Base-by-base conservation (phyloP, 2,329 filamentous ascomycete species). In the Oidium heveae region DNA sequence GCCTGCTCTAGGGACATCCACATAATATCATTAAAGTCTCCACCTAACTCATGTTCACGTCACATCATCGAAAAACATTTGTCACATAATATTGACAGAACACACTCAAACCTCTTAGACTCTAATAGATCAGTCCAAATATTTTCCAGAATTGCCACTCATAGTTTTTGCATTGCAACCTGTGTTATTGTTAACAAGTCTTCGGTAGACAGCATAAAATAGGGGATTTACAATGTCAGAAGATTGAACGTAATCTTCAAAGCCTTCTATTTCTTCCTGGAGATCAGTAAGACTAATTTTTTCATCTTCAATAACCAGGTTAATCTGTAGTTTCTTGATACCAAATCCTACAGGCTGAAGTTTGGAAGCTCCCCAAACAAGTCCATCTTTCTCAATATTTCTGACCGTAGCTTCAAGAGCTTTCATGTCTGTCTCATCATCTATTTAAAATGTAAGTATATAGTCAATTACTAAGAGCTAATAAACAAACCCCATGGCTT, bases 301-400 rank as follows among this genome's bases (percentile, higher is more conserved):
- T 62, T 96, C 89, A 69, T 98, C 91, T 76, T 96, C 91, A 61
- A 96, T 74, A 64, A 96, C 87, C 63, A 96, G 72, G 82, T 86
- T 96, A 76, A 98, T 94, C 79, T 96, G 89, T 60, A 98, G 81
- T 80, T 96, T 96, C 78, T 85, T 91, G 76, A 98, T 93, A 76
- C 91, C 91, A 77, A 86, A 98, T 66, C 88, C 89, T 65, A 98
- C 82, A 61, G 88, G 70, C 54, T 94, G 82, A 61, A 94, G 75
- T 76, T 91, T 85, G 69, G 84, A 88, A 61, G 75, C 80, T 80
- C 89, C 89, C 91, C 91, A 98, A 60, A 93, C 81, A 59, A 98
- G 85, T 73, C 91, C 91, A 52, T 96, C 89, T 76, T 84, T 80
- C 72, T 89, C 79, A 63, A 96, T 89, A 61, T 73, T 70, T 65